Evolutionary conservation across 163 green algal species (phyloP).

Genomic region (Chloromonas sp.): DNA sequence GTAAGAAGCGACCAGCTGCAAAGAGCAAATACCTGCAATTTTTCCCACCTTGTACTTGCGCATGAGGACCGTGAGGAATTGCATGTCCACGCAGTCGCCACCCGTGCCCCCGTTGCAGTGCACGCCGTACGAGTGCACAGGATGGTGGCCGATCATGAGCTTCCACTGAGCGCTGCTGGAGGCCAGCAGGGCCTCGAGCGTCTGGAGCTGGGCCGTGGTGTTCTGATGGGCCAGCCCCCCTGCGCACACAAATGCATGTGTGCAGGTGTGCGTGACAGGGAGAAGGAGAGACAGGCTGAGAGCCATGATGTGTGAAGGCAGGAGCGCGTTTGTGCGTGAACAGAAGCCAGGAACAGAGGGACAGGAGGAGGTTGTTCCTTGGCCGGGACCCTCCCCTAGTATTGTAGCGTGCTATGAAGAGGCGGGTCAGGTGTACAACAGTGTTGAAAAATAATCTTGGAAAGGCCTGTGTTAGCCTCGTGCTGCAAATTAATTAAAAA

Average conservation of each 20-base stretch:
- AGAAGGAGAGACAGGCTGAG: neutral
- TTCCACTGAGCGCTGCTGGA: conserved; percentile 46
- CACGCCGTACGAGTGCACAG: conserved; percentile 39
- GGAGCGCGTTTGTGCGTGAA: neutral
- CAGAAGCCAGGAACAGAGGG: neutral
- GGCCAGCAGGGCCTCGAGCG: conserved; percentile 31
- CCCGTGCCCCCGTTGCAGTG: conserved; percentile 38
- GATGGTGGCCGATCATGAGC: conserved; percentile 65
- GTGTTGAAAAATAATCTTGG: too few species aligned
- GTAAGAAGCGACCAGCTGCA: too few species aligned
- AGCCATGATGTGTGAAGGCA: neutral
- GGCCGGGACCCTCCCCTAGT: neutral
- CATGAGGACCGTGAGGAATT: conserved; percentile 30
- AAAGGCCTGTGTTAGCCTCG: too few species aligned
- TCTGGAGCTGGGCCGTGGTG: neutral
- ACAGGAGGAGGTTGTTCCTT: neutral
- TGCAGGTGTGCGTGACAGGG: neutral
- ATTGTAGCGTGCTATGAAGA: neutral
- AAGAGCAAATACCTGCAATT: too few species aligned
- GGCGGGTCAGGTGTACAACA: neutral
- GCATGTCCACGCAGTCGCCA: conserved; percentile 39
- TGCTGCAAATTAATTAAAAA: too few species aligned
- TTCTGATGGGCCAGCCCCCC: conserved; percentile 21
- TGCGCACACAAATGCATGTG: neutral
- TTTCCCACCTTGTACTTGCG: conserved; percentile 23